These are phyloP conservation scores for Cudoniella acicularis DNA, from an alignment of 495 filamentous ascomycete genomes.

Conservation along the genomic window DNA sequence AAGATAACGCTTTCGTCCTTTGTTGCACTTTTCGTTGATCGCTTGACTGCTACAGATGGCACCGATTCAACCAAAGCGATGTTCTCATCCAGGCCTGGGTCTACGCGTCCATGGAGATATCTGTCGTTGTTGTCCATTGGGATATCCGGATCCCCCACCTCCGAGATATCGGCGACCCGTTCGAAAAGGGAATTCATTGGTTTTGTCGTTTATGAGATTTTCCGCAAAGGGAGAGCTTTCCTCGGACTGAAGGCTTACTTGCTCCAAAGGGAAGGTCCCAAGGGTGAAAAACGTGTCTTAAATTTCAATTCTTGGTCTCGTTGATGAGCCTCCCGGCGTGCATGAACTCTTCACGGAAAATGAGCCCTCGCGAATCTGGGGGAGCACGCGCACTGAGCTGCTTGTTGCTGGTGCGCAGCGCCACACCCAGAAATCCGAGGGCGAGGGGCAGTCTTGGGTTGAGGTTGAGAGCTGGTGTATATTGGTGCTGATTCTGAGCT, in stretches of 20 bases:
- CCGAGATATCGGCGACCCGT: neutral
- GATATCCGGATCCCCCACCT: neutral
- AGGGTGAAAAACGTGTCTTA: neutral
- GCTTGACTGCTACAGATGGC: neutral
- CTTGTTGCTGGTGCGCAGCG: neutral
- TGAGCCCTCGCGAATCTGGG: too few relatives aligned
- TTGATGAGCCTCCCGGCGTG: too few relatives aligned
- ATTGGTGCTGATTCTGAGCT: neutral
- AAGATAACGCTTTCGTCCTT: neutral
- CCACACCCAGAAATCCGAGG: neutral
- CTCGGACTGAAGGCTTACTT: neutral
- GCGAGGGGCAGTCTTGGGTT: neutral
- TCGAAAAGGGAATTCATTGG: neutral
- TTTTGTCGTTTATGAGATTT: neutral
- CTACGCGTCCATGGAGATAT: conserved; percentile 21
- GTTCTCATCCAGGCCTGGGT: conserved; percentile 15
- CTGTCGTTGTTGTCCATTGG: conserved; percentile 18
- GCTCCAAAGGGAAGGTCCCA: neutral
- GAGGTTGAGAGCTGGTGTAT: neutral
- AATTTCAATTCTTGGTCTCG: neutral
- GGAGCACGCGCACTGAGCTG: neutral
- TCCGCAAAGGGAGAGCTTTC: neutral
- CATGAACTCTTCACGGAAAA: too few relatives aligned
- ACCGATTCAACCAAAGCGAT: conserved; percentile 13
- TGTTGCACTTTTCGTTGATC: neutral